Evolutionary conservation across 345 rosid species (phyloP), one percentile per base, ranked within the genome.

Genomic region (Pistacia integerrima): DNA sequence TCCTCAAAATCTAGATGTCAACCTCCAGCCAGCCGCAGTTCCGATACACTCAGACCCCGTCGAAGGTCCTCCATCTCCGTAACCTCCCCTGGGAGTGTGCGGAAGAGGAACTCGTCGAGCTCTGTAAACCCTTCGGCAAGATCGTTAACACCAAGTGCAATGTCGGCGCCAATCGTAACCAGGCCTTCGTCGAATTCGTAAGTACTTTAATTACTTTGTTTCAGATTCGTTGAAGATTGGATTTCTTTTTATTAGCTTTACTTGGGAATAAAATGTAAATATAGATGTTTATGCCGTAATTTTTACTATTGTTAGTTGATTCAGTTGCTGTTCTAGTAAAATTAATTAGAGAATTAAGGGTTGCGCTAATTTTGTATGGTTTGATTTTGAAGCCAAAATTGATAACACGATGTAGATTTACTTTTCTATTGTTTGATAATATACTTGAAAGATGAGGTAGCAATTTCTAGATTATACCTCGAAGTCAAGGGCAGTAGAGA

Each of bases 61-160:
- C 97, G 61, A 95, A 95, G 88, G 99, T 95, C 33, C 85, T 95
- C 67, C 98, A 95, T 78, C 90, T 95, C 30, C 89, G 98, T 65
- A 95, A 93, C 83, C 94, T 95, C 6, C 98, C 98, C 0, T 95
- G 97, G 99, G 97, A 95, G 82, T 92, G 99, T 73, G 48, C 86
- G 12, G 98, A 93, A 61, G 99, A 93, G 46, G 99, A 95, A 90
- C 97, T 95, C 60, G 66, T 95, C 82, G 97, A 93, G 81, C 96
- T 96, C 49, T 91, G 97, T 79, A 89, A 84, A 76, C 97, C 98
- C 72, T 96, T 96, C 84, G 97, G 99, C 44, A 92, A 84, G 84
- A 91, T 93, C 88, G 91, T 95, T 70, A 95, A 95, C 80, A 95
- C 98, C 74, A 92, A 93, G 82, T 84, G 92, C 87, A 93, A 93